phyloP scores from a whole-genome alignment of 1,139 yeast genomes.

The Candida gigantensis region DNA sequence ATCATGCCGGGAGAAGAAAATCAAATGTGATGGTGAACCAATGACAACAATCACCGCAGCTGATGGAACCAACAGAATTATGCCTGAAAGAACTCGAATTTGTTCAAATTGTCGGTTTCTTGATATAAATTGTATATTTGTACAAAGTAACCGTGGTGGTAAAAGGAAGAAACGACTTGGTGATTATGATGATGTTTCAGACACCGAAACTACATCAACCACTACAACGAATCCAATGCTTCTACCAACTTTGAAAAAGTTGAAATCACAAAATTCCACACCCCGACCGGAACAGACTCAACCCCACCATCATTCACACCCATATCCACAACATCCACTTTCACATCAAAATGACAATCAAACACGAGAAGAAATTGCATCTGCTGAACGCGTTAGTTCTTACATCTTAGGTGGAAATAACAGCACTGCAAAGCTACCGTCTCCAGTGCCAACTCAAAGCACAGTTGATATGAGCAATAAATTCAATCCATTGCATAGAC shows the following conservation, averaged over 20 bases:
- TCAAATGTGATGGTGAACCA: constrained; percentile 64
- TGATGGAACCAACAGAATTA: constrained; percentile 18
- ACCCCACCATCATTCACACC: too few species aligned
- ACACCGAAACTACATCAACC: neutral
- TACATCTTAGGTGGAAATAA: constrained; percentile 10
- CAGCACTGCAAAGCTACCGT: constrained; percentile 5
- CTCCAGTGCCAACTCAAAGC: constrained; percentile 7
- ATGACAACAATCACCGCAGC: constrained; percentile 21
- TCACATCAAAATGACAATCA: neutral
- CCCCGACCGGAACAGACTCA: too few species aligned
- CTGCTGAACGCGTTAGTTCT: constrained; percentile 12
- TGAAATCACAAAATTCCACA: neutral
- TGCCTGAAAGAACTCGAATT: constrained; percentile 20
- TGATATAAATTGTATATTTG: constrained; percentile 56
- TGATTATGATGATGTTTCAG: constrained; percentile 4
- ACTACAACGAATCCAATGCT: neutral
- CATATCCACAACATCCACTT: constrained; percentile 2
- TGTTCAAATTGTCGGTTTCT: constrained; percentile 57
- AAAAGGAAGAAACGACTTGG: constrained; percentile 42
- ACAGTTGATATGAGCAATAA: constrained; percentile 1
- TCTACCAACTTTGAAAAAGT: constrained; percentile 2
- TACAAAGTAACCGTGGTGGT: constrained; percentile 61
- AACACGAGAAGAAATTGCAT: neutral
- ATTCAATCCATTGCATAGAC: constrained; percentile 2
- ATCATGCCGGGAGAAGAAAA: constrained; percentile 62